phyloP scores from a whole-genome alignment of 164 flowering plant genomes.

The Buxus sempervirens region DNA sequence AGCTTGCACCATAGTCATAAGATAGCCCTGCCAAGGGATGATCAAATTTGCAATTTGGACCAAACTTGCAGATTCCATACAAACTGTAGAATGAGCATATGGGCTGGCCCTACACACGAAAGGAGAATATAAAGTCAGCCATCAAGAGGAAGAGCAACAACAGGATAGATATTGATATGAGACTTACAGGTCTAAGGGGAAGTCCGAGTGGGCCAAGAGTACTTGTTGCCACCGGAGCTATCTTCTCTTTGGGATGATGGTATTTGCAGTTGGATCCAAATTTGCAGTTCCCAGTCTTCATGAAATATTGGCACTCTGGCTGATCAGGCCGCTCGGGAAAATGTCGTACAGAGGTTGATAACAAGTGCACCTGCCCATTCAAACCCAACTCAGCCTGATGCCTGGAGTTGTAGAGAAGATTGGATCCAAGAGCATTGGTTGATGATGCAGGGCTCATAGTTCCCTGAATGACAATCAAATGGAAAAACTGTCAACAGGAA shows the following conservation, averaged over 20 bases:
- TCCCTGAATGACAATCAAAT: conserved; percentile 34
- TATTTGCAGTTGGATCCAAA: conserved; percentile 78
- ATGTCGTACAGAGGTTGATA: conserved; percentile 22
- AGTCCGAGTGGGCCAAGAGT: conserved; percentile 52
- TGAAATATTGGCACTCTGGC: conserved; percentile 76
- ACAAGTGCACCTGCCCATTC: conserved; percentile 30
- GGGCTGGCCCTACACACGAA: conserved; percentile 46
- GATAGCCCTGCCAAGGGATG: conserved; percentile 19
- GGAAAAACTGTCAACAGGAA: not conserved
- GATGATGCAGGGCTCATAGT: conserved; percentile 35
- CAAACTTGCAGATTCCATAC: conserved; percentile 42
- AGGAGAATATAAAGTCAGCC: not conserved
- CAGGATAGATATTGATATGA: too few species aligned
- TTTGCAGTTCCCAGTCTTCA: conserved; percentile 77
- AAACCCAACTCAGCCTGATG: conserved; percentile 38
- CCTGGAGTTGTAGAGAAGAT: conserved; percentile 33
- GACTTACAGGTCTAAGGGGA: conserved; percentile 78
- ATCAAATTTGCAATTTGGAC: conserved; percentile 22
- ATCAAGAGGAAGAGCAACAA: not conserved
- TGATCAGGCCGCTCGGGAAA: conserved; percentile 79
- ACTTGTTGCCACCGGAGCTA: conserved; percentile 31
- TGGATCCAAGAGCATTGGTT: conserved; percentile 33
- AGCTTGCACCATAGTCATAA: conserved; percentile 14
- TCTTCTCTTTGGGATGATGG: conserved; percentile 71
- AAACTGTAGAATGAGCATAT: conserved; percentile 49